Conservation (phyloP, 345 rosid species). For the Arabidopsis arenosa region DNA sequence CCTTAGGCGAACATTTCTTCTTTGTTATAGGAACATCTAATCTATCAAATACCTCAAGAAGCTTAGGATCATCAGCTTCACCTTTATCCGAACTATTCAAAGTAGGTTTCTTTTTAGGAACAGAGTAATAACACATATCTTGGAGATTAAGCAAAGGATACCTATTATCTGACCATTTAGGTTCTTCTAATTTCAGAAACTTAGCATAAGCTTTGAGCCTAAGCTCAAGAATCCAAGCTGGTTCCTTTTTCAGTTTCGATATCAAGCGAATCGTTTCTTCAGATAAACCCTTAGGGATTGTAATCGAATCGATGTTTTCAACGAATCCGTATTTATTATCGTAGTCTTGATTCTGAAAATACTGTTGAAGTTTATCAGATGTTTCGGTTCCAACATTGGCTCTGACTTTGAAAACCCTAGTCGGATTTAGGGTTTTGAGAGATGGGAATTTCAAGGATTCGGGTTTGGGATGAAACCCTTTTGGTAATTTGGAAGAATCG, state of each 20-base stretch:
- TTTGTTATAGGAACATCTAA: slow-evolving; percentile 76
- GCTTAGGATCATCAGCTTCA: slow-evolving; percentile 54
- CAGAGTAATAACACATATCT: slow-evolving; percentile 88
- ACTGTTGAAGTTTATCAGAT: slow-evolving; percentile 70
- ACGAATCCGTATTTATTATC: slow-evolving; percentile 74
- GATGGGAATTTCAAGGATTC: slow-evolving; percentile 44
- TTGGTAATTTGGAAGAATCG: slow-evolving; percentile 41
- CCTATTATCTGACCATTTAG: slow-evolving; percentile 87
- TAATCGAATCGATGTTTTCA: slow-evolving; percentile 69
- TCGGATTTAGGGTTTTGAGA: slow-evolving; percentile 34
- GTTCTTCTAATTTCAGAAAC: slow-evolving; percentile 71
- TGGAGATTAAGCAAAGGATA: slow-evolving; percentile 76
- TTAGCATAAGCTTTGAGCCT: slow-evolving; percentile 78
- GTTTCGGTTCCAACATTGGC: slow-evolving; percentile 56
- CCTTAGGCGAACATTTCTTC: slow-evolving; percentile 78
- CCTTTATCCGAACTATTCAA: slow-evolving; percentile 83
- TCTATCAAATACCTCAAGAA: slow-evolving; percentile 72
- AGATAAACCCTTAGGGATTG: slow-evolving; percentile 87
- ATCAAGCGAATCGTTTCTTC: slow-evolving; percentile 69
- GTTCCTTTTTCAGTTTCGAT: slow-evolving; percentile 75
- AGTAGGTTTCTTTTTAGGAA: slow-evolving; percentile 81
- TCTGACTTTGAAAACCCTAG: slow-evolving; percentile 45
- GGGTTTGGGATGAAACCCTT: slow-evolving; percentile 46
- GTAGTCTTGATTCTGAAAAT: slow-evolving; percentile 74
- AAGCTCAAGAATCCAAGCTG: slow-evolving; percentile 88